Conservation (phyloP, 495 filamentous ascomycete genomes). For the Parmelia sp. region DNA sequence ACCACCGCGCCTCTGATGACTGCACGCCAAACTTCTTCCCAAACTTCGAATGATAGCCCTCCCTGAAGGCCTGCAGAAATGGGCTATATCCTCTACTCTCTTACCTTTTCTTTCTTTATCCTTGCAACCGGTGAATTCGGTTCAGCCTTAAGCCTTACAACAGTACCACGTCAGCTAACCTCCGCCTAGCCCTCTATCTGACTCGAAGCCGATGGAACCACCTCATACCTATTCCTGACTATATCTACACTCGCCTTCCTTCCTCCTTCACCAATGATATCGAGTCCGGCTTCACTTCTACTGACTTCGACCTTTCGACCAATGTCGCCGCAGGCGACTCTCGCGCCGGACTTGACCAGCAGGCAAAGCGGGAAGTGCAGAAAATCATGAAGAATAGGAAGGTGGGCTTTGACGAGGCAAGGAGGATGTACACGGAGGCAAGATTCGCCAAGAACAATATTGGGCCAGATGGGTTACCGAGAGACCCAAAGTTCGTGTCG, state of each 20-base stretch:
- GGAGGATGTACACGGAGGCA: slow-evolving; percentile 74
- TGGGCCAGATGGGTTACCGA: slow-evolving; percentile 76
- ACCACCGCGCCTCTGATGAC: neutral
- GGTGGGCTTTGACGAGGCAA: slow-evolving; percentile 85
- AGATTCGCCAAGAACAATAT: slow-evolving; percentile 82
- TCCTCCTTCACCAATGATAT: slow-evolving; percentile 69
- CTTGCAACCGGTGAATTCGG: slow-evolving; percentile 49
- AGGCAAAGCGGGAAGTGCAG: slow-evolving; percentile 70
- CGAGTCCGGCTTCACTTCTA: slow-evolving; percentile 75
- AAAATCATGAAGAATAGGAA: slow-evolving; percentile 76
- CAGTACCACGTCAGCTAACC: slow-evolving; percentile 15
- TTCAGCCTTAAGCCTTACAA: slow-evolving; percentile 12
- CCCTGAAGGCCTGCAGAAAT: slow-evolving; percentile 34
- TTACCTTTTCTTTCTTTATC: slow-evolving; percentile 58
- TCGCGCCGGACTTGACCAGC: slow-evolving; percentile 71
- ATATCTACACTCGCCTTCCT: slow-evolving; percentile 68
- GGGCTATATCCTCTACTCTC: slow-evolving; percentile 72
- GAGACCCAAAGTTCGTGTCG: slow-evolving; percentile 91
- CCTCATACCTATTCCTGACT: slow-evolving; percentile 48
- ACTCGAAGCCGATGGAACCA: slow-evolving; percentile 72
- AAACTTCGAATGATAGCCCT: neutral
- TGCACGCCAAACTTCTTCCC: slow-evolving; percentile 4
- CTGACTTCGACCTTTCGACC: slow-evolving; percentile 67
- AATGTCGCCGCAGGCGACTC: slow-evolving; percentile 74
- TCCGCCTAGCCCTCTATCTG: slow-evolving; percentile 59